Evolutionary conservation across 768 basidiomycete genomes (phyloP), one percentile per base, ranked within the genome.

Genomic region (Tephrocybe rancida): DNA sequence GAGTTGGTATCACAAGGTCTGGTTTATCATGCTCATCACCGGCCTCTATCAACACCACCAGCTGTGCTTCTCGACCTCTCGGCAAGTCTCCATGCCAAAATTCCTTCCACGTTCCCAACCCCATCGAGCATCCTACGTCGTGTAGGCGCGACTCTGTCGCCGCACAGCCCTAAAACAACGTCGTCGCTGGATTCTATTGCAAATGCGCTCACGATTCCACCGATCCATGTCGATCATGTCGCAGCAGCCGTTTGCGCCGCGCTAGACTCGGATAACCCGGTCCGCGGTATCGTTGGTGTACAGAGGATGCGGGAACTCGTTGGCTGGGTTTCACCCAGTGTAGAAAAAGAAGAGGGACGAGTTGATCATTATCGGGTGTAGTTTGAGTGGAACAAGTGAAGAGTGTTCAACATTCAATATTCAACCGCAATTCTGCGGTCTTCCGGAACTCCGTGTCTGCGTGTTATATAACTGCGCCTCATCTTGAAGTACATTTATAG

Each of bases 151-250:
- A 61, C 65, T 45, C 63, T 76, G 59, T 57, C 68, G 46, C 62
- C 68, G 46, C 62, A 65, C 50, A 60, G 50, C 52, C 55, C 59
- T 45, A 55, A 49, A 32, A 43, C 59, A 39, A 46, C 66, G 21
- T 83, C 82, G 21, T 65, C 82, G 14, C 70, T 89, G 35, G 76
- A 83, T 27, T 85, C 88, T 2, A 71, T 95, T 30, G 90, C 92
- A 6, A 89, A 89, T 56, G 85, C 89, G 16, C 70, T 98, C 46
- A 79, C 81, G n/a, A 87, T 88, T 50, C 92, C 90, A 26, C 95
- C 97, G 1, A 84, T 98, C 38, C 96, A 98, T 64, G 94, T 98
- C 19, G 97, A 99, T 62, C 92, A 95, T 57, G 93, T 98, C 41
- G 97, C 89, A 2, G 84, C 87, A 61, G 92, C 94, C 0, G 80